phyloP scores from a whole-genome alignment of 352 stramenopile genomes.

The Aphanomyces stellatus region DNA sequence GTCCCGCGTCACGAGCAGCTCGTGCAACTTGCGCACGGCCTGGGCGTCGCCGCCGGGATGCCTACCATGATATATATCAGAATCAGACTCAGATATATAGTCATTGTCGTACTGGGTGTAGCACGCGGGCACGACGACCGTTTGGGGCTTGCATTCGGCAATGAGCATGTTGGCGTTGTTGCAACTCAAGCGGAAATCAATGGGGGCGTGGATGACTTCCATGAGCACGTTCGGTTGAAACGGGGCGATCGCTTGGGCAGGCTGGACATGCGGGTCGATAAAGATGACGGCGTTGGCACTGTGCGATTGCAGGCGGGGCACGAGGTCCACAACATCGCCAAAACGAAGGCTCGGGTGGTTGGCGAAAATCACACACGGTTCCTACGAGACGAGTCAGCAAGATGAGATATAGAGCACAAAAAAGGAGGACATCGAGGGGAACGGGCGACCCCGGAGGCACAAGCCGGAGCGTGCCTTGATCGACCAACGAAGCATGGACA shows the following conservation, averaged over 20 bases:
- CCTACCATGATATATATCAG: too few species aligned
- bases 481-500: conserved; percentile 41
- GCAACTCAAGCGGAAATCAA: conserved; percentile 71
- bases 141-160: conserved; percentile 57
- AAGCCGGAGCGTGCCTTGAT: conserved; percentile 43
- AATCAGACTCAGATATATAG: too few species aligned
- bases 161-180: conserved; percentile 83
- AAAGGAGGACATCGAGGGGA: conserved; percentile 32
- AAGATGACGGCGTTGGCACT: conserved; percentile 58
- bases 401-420: background rate
- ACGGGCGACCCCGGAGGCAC: conserved; percentile 34
- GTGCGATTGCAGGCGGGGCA: conserved; percentile 49
- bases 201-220: conserved; percentile 68
- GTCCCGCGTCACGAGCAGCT: conserved; percentile 66
- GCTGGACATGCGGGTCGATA: conserved; percentile 57
- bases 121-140: conserved; percentile 56
- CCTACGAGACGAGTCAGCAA: conserved; percentile 38
- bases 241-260: conserved; percentile 36
- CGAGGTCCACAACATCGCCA: conserved; percentile 38
- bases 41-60: conserved; percentile 20
- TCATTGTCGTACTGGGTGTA: conserved; percentile 31
- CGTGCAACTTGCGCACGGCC: conserved; percentile 59
- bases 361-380: conserved; percentile 50
- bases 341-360: conserved; percentile 58
- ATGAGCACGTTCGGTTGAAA: conserved; percentile 50